Conservation (phyloP, 2,329 filamentous ascomycete genomes). For the Madurella mycetomatis region DNA sequence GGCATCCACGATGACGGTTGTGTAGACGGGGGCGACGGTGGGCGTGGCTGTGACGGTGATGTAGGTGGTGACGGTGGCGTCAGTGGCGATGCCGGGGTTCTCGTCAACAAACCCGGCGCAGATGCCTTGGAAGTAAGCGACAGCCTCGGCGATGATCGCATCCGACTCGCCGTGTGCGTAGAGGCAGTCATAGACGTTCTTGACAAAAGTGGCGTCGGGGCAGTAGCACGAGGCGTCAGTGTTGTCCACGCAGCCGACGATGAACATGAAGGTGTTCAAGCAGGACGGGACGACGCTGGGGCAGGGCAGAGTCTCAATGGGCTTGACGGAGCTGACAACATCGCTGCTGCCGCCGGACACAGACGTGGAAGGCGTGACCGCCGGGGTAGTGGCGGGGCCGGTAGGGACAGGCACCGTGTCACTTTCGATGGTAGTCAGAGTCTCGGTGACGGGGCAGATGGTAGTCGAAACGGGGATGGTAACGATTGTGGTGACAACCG, state of each 20-base stretch:
- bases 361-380: constrained; percentile 41
- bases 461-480: constrained; percentile 57
- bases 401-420: constrained; percentile 16
- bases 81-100: constrained; percentile 84
- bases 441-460: constrained; percentile 58
- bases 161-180: constrained; percentile 67
- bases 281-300: constrained; percentile 78
- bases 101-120: constrained; percentile 68
- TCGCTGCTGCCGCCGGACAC: constrained; percentile 33
- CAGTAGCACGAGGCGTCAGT: constrained; percentile 83
- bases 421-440: constrained; percentile 35
- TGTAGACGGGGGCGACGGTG: constrained; percentile 39
- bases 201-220: constrained; percentile 69
- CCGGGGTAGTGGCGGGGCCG: constrained; percentile 8
- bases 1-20: constrained; percentile 45
- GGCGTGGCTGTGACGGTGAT: constrained; percentile 47
- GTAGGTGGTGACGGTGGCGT: constrained; percentile 59
- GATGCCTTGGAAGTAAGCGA: constrained; percentile 86
- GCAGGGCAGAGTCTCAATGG: constrained; percentile 48
- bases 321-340: constrained; percentile 20
- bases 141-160: constrained; percentile 63
- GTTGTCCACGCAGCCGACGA: constrained; percentile 75
- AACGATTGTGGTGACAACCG: constrained; percentile 43
- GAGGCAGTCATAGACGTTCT: constrained; percentile 76
- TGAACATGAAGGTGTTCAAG: constrained; percentile 83